Evolutionary conservation across 179 eudicot species (phyloP).

Genomic region (Spergularia azorica): DNA sequence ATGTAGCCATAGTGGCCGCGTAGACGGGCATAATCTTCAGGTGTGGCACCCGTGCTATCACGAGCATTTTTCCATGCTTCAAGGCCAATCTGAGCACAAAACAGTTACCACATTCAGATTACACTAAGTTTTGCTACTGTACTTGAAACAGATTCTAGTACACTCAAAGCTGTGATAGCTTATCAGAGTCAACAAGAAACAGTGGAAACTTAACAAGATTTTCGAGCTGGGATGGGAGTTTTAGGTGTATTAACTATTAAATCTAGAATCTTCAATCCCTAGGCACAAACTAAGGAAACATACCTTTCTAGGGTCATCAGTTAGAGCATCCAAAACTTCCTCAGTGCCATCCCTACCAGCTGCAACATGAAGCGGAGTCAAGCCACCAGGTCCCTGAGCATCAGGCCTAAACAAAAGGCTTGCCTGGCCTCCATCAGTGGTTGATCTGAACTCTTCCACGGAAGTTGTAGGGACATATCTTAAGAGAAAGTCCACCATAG

Average conservation of each 20-base stretch:
- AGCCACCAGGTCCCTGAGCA: slow-evolving; percentile 69
- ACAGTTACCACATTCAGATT: background rate
- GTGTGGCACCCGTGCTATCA: slow-evolving; percentile 72
- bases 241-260: too few relatives aligned
- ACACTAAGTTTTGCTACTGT: too few relatives aligned
- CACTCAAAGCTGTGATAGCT: background rate
- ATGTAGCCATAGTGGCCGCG: slow-evolving; percentile 67
- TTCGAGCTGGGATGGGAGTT: background rate
- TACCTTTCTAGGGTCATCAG: slow-evolving; percentile 81
- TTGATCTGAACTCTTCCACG: slow-evolving; percentile 26
- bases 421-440: slow-evolving; percentile 15
- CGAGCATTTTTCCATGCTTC: slow-evolving; percentile 73
- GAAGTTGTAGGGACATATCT: slow-evolving; percentile 37
- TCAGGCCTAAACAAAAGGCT: slow-evolving; percentile 68
- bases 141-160: background rate
- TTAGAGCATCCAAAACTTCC: slow-evolving; percentile 69
- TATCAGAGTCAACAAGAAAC: background rate
- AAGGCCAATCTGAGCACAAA: slow-evolving; percentile 59
- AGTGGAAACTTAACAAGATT: background rate
- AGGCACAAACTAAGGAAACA: background rate
- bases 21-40: slow-evolving; percentile 73
- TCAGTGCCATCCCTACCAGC: slow-evolving; percentile 66
- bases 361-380: slow-evolving; percentile 88
- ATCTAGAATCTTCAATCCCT: too few relatives aligned
- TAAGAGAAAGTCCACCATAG: slow-evolving; percentile 66